Percentiles rank a stretch among this genome's conserved stretches.
phyloP scores from a whole-genome alignment of 768 basidiomycete species.

The Boletus rufocinnamomeus region DNA sequence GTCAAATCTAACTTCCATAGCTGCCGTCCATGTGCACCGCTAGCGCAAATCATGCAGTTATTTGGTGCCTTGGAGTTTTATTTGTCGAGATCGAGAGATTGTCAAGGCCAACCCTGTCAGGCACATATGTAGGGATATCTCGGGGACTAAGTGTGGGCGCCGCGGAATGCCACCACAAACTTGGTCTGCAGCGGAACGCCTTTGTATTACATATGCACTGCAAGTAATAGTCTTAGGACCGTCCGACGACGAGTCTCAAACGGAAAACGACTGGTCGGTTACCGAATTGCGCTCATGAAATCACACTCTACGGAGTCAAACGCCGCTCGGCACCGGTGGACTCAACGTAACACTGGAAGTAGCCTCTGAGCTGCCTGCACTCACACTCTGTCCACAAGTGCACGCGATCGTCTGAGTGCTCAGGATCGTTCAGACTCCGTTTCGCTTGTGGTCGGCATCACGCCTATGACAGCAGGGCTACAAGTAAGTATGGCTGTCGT shows the following conservation, averaged over 20 bases:
- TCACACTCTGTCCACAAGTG: not conserved
- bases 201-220: no score
- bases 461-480: not conserved
- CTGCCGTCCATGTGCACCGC: not conserved
- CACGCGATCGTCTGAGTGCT: not conserved
- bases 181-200: not conserved
- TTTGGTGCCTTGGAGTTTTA: not conserved
- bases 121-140: not conserved
- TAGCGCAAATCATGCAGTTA: not conserved
- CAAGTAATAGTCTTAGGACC: no score
- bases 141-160: not conserved
- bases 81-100: not conserved
- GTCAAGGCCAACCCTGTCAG: not conserved
- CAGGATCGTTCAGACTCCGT: slow-evolving; percentile 2
- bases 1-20: no score
- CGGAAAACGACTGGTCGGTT: not conserved
- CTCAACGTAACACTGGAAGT: not conserved
- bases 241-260: no score
- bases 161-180: not conserved
- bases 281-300: not conserved
- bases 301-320: not conserved
- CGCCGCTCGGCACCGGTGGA: not conserved
- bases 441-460: slow-evolving; percentile 2
- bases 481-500: not conserved
- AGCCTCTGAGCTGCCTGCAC: not conserved